These are phyloP conservation scores for Triadica sebifera DNA, from an alignment of 345 rosid species.

Conservation along the genomic window DNA sequence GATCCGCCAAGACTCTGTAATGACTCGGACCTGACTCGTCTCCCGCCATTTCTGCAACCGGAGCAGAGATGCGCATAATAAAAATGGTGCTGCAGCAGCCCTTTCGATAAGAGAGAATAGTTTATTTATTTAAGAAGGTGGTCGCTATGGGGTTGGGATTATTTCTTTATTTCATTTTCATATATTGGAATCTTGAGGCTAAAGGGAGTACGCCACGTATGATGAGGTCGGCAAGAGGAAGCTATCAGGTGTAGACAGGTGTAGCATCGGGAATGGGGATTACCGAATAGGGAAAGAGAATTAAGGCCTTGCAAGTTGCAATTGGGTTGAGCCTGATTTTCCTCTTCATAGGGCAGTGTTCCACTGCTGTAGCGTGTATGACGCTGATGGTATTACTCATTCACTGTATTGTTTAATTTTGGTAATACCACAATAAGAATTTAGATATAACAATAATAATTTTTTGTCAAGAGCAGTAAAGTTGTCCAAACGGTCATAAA, in stretches of 20 bases:
- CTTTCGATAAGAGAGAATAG: neutral
- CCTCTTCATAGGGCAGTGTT: neutral
- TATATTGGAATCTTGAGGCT: slow-evolving; percentile 2
- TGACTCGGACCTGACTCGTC: slow-evolving; percentile 30
- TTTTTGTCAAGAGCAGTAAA: no score
- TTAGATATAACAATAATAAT: no score
- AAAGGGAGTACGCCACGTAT: slow-evolving; percentile 34
- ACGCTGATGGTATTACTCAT: no score
- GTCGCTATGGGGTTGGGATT: neutral
- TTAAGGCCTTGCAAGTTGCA: slow-evolving; percentile 4
- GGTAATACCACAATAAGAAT: no score
- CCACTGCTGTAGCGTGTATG: neutral
- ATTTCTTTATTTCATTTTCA: neutral
- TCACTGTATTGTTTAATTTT: no score
- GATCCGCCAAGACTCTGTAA: slow-evolving; percentile 53
- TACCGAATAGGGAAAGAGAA: neutral
- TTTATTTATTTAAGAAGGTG: slow-evolving; percentile 19
- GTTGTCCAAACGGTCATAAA: no score
- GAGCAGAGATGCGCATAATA: slow-evolving; percentile 28
- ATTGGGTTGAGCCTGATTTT: slow-evolving; percentile 13
- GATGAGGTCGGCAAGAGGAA: neutral
- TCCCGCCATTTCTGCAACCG: slow-evolving; percentile 36
- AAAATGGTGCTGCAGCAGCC: slow-evolving; percentile 12
- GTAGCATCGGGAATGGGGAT: slow-evolving; percentile 11
- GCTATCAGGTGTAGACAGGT: slow-evolving; percentile 34